Evolutionary conservation across 1,284 basidiomycete species (phyloP).

Genomic region (Ustilago loliicola): DNA sequence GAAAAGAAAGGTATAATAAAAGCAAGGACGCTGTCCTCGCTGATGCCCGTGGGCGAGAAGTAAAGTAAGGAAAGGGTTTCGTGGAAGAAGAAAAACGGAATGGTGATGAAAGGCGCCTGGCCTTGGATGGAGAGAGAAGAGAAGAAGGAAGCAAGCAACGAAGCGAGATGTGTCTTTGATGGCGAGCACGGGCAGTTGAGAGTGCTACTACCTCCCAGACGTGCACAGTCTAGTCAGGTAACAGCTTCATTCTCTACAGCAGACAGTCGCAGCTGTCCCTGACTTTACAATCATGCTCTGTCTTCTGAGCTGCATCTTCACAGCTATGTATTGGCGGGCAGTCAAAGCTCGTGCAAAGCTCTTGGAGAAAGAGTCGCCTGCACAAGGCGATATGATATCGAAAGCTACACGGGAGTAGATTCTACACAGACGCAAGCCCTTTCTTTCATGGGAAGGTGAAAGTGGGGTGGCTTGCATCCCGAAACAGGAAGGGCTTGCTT

Average conservation of each 20-base stretch:
- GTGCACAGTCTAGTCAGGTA: too few relatives aligned
- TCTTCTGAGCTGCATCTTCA: too few relatives aligned
- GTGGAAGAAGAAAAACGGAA: slow-evolving; percentile 23
- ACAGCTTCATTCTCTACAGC: too few relatives aligned
- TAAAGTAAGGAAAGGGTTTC: slow-evolving; percentile 13
- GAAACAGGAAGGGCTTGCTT: slow-evolving; percentile 15
- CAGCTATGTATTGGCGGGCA: too few relatives aligned
- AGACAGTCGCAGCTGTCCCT: too few relatives aligned
- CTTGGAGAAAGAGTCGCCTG: too few relatives aligned
- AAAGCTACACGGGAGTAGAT: slow-evolving; percentile 19
- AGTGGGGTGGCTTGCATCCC: slow-evolving; percentile 16
- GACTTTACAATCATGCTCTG: too few relatives aligned
- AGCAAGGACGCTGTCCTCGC: slow-evolving; percentile 27
- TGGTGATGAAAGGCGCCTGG: slow-evolving; percentile 40
- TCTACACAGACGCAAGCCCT: slow-evolving; percentile 20
- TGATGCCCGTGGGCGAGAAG: slow-evolving; percentile 1
- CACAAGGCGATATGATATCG: too few relatives aligned
- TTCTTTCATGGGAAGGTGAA: background rate
- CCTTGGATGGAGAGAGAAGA: slow-evolving; percentile 37
- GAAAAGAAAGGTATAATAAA: slow-evolving; percentile 4
- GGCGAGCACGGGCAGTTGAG: background rate
- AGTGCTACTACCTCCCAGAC: too few relatives aligned
- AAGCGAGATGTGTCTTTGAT: background rate
- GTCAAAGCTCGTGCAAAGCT: background rate
- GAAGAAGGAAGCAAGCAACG: slow-evolving; percentile 21